Evolutionary conservation across 768 basidiomycete species (phyloP), one percentile per base, ranked within the genome.

Genomic region (Daedaleopsis nitida): DNA sequence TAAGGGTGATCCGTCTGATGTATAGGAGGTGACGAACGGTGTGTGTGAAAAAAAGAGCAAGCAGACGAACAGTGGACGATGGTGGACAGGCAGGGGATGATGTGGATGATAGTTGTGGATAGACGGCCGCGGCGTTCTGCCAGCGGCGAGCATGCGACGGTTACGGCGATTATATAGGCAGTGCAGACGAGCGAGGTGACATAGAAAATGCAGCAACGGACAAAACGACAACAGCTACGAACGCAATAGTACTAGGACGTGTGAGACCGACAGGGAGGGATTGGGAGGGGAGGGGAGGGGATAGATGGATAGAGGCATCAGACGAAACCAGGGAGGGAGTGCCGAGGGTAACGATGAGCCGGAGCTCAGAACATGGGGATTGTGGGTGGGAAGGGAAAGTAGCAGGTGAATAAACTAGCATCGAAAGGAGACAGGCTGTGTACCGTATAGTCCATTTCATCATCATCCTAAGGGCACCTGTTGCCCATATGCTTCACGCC

Each of bases 171-270:
- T 59, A 64, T 59, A 64, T 63, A 63, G 61, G 39, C 56, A 27
- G 50, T 58, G 62, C 62, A 53, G 62, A 64, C 62, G 58, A 64
- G 62, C 58, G 62, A 64, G 62, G 53, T 63, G 58, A 59, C 58
- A 63, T 58, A 64, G 62, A 55, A 64, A 64, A 59, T 64, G 62
- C 62, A 64, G 62, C 62, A 64, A 56, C 50, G 58, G 58, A 59
- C 58, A 59, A 44, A 64, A 64, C 62, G 62, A 64, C 62, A 64
- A 64, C 62, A 64, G 58, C 47, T 52, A 64, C 58, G 62, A 64
- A 54, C 62, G 62, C 50, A 39, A 43, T 57, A 44, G 62, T 64
- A 59, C 62, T 58, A 59, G 23, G 58, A 59, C 58, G 58, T 49
- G 62, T 55, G 62, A 58, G 49, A 47, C 11, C 13, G 53, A 49